Evolutionary conservation across 2,329 filamentous ascomycete species (phyloP).

Genomic region (Paecilomyces sp.): DNA sequence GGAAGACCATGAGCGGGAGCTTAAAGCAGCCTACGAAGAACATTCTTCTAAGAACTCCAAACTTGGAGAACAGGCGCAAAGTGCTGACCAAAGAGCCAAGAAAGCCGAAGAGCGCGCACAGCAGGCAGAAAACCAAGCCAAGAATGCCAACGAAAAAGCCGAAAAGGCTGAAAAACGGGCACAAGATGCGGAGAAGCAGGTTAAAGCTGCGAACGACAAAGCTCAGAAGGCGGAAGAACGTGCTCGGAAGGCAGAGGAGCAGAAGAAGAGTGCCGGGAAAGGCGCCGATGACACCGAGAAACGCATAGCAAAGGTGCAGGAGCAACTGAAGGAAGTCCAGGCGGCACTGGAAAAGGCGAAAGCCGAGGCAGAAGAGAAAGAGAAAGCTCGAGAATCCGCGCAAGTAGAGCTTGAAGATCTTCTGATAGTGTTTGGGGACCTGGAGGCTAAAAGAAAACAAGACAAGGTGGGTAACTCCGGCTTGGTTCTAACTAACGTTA

Average conservation of each 20-base stretch:
- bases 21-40: constrained; percentile 50
- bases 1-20: constrained; percentile 54
- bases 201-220: constrained; percentile 14
- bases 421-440: constrained; percentile 70
- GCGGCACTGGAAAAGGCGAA: constrained; percentile 22
- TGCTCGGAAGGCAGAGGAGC: neutral
- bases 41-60: constrained; percentile 36
- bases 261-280: constrained; percentile 21
- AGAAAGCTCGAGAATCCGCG: constrained; percentile 55
- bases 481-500: constrained; percentile 3
- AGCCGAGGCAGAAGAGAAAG: constrained; percentile 40
- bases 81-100: constrained; percentile 30
- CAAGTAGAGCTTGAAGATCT: constrained; percentile 75
- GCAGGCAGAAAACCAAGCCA: constrained; percentile 29
- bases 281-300: neutral
- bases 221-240: constrained; percentile 11
- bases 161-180: constrained; percentile 24
- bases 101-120: constrained; percentile 23
- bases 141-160: constrained; percentile 31
- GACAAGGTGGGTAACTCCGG: constrained; percentile 58
- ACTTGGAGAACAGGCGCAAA: constrained; percentile 46
- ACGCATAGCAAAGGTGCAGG: constrained; percentile 7
- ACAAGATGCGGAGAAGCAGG: constrained; percentile 20
- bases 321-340: constrained; percentile 12
- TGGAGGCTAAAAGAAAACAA: constrained; percentile 67